phyloP scores from a whole-genome alignment of 2,329 filamentous ascomycete species.

The Fusarium sp. region DNA sequence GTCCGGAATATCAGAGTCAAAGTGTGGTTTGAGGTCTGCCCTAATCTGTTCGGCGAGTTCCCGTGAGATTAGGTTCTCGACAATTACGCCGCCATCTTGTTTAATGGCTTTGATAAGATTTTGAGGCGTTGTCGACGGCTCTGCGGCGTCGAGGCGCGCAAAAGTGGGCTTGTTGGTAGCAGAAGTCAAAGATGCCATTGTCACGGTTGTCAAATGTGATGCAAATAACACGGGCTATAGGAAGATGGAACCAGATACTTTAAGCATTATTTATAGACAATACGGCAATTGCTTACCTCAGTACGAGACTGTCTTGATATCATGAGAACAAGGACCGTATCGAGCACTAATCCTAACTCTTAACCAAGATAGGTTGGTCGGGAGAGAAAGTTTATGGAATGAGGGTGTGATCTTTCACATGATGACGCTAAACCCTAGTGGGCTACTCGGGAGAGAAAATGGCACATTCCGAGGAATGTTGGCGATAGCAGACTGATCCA shows the following conservation, averaged over 20 bases:
- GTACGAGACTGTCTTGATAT: neutral
- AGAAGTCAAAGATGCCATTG: conserved; percentile 8
- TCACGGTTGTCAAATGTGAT: neutral
- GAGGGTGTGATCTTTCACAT: neutral
- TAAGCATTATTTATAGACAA: conserved; percentile 6
- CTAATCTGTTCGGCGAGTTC: conserved; percentile 55
- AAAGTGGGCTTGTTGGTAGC: conserved; percentile 9
- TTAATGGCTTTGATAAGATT: conserved; percentile 26
- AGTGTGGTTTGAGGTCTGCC: conserved; percentile 56
- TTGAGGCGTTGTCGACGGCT: conserved; percentile 12
- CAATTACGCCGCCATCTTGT: conserved; percentile 56
- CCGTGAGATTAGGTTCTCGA: conserved; percentile 54
- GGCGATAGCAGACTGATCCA: neutral
- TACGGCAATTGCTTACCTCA: neutral
- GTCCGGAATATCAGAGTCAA: conserved; percentile 56
- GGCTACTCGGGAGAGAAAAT: conserved; percentile 6
- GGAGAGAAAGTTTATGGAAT: neutral
- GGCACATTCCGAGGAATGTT: neutral
- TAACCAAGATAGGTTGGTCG: conserved; percentile 11
- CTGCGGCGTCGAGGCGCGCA: conserved; percentile 10
- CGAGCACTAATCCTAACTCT: neutral
- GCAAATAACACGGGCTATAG: neutral
- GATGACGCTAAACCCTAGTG: neutral
- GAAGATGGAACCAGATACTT: neutral
- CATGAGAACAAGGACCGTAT: neutral